These are phyloP conservation scores for Cyberlindnera petersonii DNA, from an alignment of 805 yeast species.

Conservation along the genomic window DNA sequence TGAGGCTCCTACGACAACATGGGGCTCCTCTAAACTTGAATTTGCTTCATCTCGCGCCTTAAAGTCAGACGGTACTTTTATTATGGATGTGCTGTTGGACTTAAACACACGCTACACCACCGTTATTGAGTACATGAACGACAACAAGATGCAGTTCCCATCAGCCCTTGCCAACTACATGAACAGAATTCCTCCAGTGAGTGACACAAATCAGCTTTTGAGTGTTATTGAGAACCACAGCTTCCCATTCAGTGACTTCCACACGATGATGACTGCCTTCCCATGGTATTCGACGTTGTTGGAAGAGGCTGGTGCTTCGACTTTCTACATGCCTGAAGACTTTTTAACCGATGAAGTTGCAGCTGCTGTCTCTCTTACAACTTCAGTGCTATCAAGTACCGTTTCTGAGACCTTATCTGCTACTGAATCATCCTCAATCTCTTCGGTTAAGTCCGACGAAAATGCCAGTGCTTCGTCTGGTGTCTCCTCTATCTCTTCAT, in stretches of 20 bases:
- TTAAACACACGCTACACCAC: constrained; percentile 16
- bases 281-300: constrained; percentile 21
- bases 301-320: constrained; percentile 17
- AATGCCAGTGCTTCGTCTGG: too few relatives aligned
- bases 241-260: constrained; percentile 36
- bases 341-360: constrained; percentile 16
- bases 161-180: constrained; percentile 33
- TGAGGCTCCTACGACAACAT: constrained; percentile 13
- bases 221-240: constrained; percentile 25
- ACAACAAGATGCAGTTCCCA: constrained; percentile 31
- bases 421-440: too few relatives aligned
- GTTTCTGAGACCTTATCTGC: too few relatives aligned
- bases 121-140: constrained; percentile 23
- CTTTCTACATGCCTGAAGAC: constrained; percentile 23
- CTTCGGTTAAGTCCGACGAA: too few relatives aligned
- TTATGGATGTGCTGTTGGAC: constrained; percentile 23
- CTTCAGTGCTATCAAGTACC: too few relatives aligned
- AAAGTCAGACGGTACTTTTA: constrained; percentile 17
- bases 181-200: constrained; percentile 27
- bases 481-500: neutral
- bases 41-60: constrained; percentile 25
- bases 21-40: constrained; percentile 8
- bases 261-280: constrained; percentile 32
- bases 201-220: constrained; percentile 25
- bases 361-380: too few relatives aligned